Base-by-base conservation (phyloP, 805 yeast genomes). In the Komagataella kurtzmanii region DNA sequence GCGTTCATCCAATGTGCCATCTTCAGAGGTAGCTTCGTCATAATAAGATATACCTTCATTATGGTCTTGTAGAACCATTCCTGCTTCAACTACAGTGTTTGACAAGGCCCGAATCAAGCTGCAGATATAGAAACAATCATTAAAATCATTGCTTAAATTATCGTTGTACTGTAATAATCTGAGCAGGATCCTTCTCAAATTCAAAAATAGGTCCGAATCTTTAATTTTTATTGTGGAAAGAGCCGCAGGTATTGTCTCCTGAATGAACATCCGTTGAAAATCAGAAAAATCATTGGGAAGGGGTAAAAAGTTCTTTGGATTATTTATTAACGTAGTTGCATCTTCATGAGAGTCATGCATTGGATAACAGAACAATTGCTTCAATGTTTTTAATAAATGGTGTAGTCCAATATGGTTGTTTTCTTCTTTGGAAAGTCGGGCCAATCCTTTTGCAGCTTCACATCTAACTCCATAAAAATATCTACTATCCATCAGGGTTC, bases 391-490 rank as follows among this genome's bases (percentile, higher is more conserved):
- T 45, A 88, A 65, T 50, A 93, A 70, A 61, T 87, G 91, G 46
- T 71, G 72, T 58, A 85, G 72, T 0, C 98, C 98, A 24, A 85
- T 69, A 63, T 76, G 86, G n/a, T 74, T 74, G 45, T 79, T 72
- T 10, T 76, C 79, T 43, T 76, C 76, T 21, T 69, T 77, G 0
- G 96, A 83, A 50, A 80, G 72, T n/a, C 66, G 73, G 0, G 90
- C 83, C 46, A 93, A 70, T 0, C 93, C 93, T 48, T 69, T 65
- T 1, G 95, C 95, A 1, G 99, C 97, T 52, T 88, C 95, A 17
- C 81, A 75, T 53, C 99, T 72, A 1, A 93, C 80, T 3, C 97
- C 97, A 65, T 87, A 89, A 61, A 80, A 91, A 62, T 93, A 93
- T 45, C 97, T 71, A 5, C 73, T 61, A 63, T 93, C 99, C 78